Conservation (phyloP, 208 protist species). For the Trypanosomatidae sp. region DNA sequence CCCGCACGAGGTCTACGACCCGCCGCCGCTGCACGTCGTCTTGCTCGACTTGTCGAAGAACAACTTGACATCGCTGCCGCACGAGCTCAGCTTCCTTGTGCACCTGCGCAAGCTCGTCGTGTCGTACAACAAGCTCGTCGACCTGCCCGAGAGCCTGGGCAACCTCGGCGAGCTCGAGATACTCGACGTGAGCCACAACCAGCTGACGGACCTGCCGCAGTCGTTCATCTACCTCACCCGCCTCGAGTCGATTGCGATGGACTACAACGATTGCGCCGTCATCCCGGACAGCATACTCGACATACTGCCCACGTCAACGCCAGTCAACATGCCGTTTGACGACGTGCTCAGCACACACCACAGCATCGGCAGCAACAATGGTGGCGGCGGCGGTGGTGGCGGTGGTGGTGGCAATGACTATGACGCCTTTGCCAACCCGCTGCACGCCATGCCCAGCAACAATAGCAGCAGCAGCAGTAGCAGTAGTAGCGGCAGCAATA, state of each 20-base stretch:
- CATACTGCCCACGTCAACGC: conserved; percentile 8
- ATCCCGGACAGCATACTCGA: conserved; percentile 59
- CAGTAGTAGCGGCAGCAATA: neutral
- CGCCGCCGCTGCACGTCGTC: conserved; percentile 47
- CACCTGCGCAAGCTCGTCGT: conserved; percentile 48
- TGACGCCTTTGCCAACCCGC: too few relatives aligned
- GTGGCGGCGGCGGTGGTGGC: neutral
- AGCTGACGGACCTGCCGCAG: conserved; percentile 34
- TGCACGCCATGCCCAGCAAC: neutral
- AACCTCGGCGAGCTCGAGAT: conserved; percentile 40
- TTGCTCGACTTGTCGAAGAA: conserved; percentile 66
- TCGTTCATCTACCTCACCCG: conserved; percentile 48
- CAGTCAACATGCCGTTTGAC: neutral
- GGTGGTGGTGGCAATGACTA: neutral
- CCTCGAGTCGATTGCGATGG: conserved; percentile 38
- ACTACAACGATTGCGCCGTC: conserved; percentile 75
- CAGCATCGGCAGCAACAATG: neutral
- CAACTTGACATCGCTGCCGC: conserved; percentile 34
- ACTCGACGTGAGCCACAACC: conserved; percentile 78
- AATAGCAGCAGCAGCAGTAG: neutral
- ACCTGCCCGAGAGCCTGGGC: conserved; percentile 59
- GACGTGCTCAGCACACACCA: neutral
- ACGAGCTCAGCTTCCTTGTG: conserved; percentile 55
- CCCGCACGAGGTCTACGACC: conserved; percentile 52
- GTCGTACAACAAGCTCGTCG: conserved; percentile 67